phyloP scores from a whole-genome alignment of 306 rosid genomes.

The Gynostemma pentaphyllum region DNA sequence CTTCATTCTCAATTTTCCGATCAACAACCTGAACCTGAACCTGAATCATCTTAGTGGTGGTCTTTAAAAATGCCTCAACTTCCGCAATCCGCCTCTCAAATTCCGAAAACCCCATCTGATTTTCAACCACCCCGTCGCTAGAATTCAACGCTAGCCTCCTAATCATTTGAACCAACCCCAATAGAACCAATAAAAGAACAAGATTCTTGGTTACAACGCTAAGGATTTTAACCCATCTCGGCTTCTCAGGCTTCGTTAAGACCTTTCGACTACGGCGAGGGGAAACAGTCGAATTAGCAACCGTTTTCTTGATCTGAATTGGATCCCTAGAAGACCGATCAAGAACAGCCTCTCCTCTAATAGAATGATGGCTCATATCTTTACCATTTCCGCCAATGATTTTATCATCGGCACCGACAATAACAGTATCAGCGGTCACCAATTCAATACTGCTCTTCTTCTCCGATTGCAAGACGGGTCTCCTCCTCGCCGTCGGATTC shows the following conservation, averaged over 20 bases:
- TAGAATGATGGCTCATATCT: slow-evolving; percentile 74
- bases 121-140: slow-evolving; percentile 16
- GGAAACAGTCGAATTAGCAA: slow-evolving; percentile 23
- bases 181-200: slow-evolving; percentile 32
- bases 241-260: slow-evolving; percentile 26
- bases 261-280: slow-evolving; percentile 33
- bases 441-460: slow-evolving; percentile 52
- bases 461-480: slow-evolving; percentile 46
- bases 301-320: slow-evolving; percentile 26
- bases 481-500: slow-evolving; percentile 70
- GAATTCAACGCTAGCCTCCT: slow-evolving; percentile 32
- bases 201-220: slow-evolving; percentile 49
- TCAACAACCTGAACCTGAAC: slow-evolving; percentile 75
- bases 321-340: slow-evolving; percentile 40
- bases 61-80: slow-evolving; percentile 51
- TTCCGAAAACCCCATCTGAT: slow-evolving; percentile 38
- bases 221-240: slow-evolving; percentile 54
- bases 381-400: slow-evolving; percentile 21
- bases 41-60: slow-evolving; percentile 54
- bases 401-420: slow-evolving; percentile 17
- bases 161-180: slow-evolving; percentile 50
- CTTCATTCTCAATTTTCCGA: slow-evolving; percentile 53
- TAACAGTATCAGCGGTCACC: slow-evolving; percentile 32
- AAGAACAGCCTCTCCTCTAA: slow-evolving; percentile 44
- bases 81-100: slow-evolving; percentile 70